A percentile compares a stretch with the other conserved stretches of the same genome.
Conservation (phyloP, 306 rosid species). For the Potentilla sterilis region DNA sequence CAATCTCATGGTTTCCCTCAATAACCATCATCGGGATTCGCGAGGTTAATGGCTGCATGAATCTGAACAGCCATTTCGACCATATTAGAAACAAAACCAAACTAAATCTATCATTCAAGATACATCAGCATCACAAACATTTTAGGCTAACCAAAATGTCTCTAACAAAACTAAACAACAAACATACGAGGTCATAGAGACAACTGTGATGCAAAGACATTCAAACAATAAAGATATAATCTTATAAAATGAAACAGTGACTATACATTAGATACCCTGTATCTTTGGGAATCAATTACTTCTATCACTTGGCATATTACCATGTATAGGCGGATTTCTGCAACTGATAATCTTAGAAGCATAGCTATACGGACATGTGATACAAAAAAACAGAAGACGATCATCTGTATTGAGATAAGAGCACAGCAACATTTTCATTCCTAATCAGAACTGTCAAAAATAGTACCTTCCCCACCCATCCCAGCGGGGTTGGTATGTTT, state of each 20-base stretch:
- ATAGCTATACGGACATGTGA: too few species aligned
- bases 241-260: too few species aligned
- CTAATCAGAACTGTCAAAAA: not conserved
- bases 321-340: too few species aligned
- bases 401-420: not conserved
- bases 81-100: not conserved
- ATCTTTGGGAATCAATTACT: too few species aligned
- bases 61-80: conserved; percentile 42
- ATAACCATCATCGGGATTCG: conserved; percentile 73
- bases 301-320: too few species aligned
- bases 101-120: not conserved
- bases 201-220: too few species aligned
- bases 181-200: not conserved
- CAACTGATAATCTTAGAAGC: too few species aligned
- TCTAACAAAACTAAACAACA: not conserved
- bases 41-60: conserved; percentile 81
- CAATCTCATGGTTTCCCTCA: conserved; percentile 97
- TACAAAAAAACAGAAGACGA: too few species aligned
- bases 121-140: not conserved
- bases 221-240: too few species aligned
- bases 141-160: conserved; percentile 6
- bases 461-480: conserved; percentile 97
- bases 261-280: too few species aligned
- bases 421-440: not conserved
- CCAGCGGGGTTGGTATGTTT: conserved; percentile 95